Evolutionary conservation across 2,329 filamentous ascomycete genomes (phyloP), one percentile per base, ranked within the genome.

Genomic region (Trichoderma lentiforme): DNA sequence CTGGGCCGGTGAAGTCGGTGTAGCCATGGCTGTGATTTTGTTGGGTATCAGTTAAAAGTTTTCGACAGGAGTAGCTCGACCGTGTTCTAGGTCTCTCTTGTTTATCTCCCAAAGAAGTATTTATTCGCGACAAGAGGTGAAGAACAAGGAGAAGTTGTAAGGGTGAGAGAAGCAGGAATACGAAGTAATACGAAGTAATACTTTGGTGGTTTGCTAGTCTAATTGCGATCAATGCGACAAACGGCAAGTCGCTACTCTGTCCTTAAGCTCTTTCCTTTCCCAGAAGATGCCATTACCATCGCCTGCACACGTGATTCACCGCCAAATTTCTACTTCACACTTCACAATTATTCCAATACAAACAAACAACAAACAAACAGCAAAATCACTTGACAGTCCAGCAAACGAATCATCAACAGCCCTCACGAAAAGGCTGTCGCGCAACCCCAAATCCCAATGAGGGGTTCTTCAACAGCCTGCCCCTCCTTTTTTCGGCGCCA

Each of bases 1-100:
- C 15, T 78, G 74, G 30, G 74, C 71, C 11, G 75, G 73, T 2
- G 77, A 76, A 28, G 76, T 76, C 32, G 76, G 71, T 34, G 75
- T 1, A 39, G 64, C 32, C 39, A 72, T 58, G 58, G 60, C 26
- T 60, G 30, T 26, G 70, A 39, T 18, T 11, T n/a, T 34, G 18
- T 39, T 47, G 34, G 51, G 12, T 21, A 12, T 21, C 6, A 21
- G 3, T 21, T 2, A 60, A 2, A 12, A 21, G 21, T 3, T 71
- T 3, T 57, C 6, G 21, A 21, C 21, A 32, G 12, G 68, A 63
- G 4, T 39, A 21, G 21, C 15, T 51, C n/a, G 24, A 8, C n/a
- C 11, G 18, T 21, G 39, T 11, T 30, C 15, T 47, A 2, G 21
- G 34, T 47, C 3, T 58, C 18, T 60, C 26, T 69, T 24, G 4